Base-by-base conservation (phyloP, 257 asterid species). In the Nicotiana undulata region DNA sequence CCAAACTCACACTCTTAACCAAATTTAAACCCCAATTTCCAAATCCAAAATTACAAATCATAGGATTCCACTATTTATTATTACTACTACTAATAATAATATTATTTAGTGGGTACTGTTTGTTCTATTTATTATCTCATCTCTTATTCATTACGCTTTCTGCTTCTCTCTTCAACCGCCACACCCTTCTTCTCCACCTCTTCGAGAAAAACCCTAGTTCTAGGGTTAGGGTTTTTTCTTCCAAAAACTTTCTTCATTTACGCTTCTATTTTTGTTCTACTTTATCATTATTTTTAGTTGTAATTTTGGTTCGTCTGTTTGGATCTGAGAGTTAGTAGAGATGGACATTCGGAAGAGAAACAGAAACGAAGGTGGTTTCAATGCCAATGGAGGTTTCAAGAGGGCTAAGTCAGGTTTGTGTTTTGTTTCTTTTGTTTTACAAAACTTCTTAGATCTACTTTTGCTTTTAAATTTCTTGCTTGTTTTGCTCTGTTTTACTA, bases 361-460 rank as follows among this genome's bases (percentile, higher is more conserved):
- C 86, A 80, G 87, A 80, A 59, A 53, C 13, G 89, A 82, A 53
- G 81, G 81, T 61, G 78, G 68, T 26, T 3, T 70, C 5, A 87
- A 82, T 66, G 84, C 83, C 63, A 87, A 87, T 87, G 97, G 97
- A n/a, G 92, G 89, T 40, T 80, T 90, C 81, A 94, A 94, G 94
- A 94, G 88, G 87, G 37, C 86, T 52, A 94, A 84, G 86, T 76
- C 91, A 91, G 98, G 98, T 94, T 37, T 44, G 55, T 4, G 20
- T 5, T 18, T 24, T 55, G 18, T 65, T 52, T 18, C 4, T n/a
- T 1, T 60, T 63, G 12, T 29, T 60, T 60, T 51, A 51, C 12
- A 3, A 0, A 60, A 24, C 29, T 5, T 2, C 66, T 24, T 60
- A 70, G 60, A 72, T 72, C 59, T 46, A 68, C 34, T 40, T 44